phyloP scores from a whole-genome alignment of 495 filamentous ascomycete species.

The Jackrogersella multiformis region DNA sequence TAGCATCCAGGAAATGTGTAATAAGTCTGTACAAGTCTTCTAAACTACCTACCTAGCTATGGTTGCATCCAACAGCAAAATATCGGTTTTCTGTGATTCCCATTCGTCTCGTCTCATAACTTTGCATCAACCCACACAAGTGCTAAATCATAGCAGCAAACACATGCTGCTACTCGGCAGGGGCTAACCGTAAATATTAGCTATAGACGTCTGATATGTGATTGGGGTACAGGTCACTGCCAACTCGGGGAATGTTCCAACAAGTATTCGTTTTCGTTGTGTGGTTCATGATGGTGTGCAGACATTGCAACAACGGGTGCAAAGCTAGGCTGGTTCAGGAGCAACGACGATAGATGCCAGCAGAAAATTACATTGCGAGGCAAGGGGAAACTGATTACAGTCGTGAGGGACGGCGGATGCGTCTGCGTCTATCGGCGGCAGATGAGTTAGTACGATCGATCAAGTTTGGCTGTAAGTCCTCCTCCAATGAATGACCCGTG shows the following conservation, averaged over 20 bases:
- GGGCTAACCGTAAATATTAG: background rate
- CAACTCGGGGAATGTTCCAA: background rate
- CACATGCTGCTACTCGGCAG: background rate
- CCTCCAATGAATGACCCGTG: slow-evolving; percentile 41
- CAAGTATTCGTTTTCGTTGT: background rate
- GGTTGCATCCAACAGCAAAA: no score
- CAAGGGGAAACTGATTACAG: background rate
- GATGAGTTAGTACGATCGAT: background rate
- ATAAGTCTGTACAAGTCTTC: no score
- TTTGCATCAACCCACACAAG: background rate
- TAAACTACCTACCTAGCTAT: no score
- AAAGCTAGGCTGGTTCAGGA: background rate
- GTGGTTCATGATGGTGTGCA: background rate
- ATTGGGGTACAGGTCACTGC: background rate
- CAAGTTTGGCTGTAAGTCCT: background rate
- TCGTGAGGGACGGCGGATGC: background rate
- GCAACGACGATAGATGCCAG: background rate
- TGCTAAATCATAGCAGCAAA: background rate
- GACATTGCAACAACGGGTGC: background rate
- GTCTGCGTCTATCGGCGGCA: background rate
- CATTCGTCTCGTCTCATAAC: background rate
- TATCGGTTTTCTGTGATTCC: no score
- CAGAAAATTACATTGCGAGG: background rate
- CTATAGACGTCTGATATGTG: background rate
- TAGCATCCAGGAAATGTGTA: no score